Base-by-base conservation (phyloP, 352 stramenopile species). In the Phytophthora pluvialis region DNA sequence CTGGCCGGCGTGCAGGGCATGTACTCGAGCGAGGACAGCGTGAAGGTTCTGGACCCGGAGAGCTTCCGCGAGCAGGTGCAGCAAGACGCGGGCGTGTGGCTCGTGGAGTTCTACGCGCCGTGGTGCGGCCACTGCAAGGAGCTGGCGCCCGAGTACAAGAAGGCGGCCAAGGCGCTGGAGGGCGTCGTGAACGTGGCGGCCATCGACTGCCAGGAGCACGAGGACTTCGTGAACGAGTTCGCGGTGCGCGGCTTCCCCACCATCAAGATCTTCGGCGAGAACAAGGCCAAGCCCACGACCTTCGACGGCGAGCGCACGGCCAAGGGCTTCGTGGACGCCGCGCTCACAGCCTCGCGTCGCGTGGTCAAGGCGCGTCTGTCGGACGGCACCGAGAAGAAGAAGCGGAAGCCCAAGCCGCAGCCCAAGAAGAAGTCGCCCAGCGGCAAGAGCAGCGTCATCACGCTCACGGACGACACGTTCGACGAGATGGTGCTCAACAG, bases 121-220 rank as follows among this genome's bases (percentile, higher is more conserved):
- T 98, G 93, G 93, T 98, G 93, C 60, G 95, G 95, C 33, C 95
- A 98, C 77, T 98, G 95, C 83, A 97, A 98, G 80, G 83, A 88
- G 59, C 82, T 98, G 36, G 86, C 88, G 16, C 94, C 94, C 1
- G 91, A 98, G 70, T 98, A 89, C 84, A 92, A 95, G 75, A 93
- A 95, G 58, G 91, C 91, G 3, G 92, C 94, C 28, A 92, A 92
- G 67, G 88, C 86, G 40, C 72, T 98, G 4, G 79, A 93, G 15
- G 90, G 90, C 29, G 81, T 97, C 29, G 93, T 98, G 29, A 97
- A 97, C 33, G 70, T 98, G 16, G 95, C 83, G 35, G 90, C 91
- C 5, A 77, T 96, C 31, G 86, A 96, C 54, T 94, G 83, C 35
- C 73, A 95, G 38, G 65, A 94, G 59, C 80, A 97, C 67, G 82